Conservation (phyloP, 148 eudicot genomes). For the Vaccinium macrocarpon region DNA sequence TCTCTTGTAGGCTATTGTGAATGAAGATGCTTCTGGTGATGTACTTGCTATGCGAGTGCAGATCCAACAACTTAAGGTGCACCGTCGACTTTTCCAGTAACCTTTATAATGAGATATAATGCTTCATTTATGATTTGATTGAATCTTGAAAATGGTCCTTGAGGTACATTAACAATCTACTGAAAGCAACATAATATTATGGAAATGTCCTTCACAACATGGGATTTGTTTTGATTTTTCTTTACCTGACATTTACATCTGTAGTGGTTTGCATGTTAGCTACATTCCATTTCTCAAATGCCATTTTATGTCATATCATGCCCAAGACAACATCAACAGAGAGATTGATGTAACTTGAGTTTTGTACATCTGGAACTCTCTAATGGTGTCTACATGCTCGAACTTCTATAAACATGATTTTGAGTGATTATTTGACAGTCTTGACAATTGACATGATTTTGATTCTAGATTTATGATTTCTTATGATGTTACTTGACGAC, state of each 20-base stretch:
- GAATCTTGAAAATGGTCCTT: neutral
- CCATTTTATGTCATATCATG: neutral
- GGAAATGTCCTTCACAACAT: neutral
- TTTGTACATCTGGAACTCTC: neutral
- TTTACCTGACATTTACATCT: neutral
- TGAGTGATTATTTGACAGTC: neutral
- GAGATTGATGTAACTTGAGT: neutral
- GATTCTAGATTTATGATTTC: neutral
- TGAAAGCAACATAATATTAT: neutral
- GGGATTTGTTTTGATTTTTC: neutral
- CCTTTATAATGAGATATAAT: neutral
- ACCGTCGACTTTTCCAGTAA: neutral
- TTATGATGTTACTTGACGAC: neutral
- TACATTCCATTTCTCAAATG: neutral
- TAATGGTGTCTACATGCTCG: neutral
- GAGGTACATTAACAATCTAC: neutral
- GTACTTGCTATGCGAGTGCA: slow-evolving; percentile 93
- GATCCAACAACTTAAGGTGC: slow-evolving; percentile 92
- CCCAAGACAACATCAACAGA: neutral
- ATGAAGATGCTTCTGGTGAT: slow-evolving; percentile 99
- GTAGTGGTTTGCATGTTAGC: neutral
- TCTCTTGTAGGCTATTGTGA: slow-evolving; percentile 72
- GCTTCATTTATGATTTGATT: neutral
- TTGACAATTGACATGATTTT: neutral
- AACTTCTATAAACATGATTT: neutral